Base-by-base conservation (phyloP, 208 protist genomes). In the Trypanosoma theileri region DNA sequence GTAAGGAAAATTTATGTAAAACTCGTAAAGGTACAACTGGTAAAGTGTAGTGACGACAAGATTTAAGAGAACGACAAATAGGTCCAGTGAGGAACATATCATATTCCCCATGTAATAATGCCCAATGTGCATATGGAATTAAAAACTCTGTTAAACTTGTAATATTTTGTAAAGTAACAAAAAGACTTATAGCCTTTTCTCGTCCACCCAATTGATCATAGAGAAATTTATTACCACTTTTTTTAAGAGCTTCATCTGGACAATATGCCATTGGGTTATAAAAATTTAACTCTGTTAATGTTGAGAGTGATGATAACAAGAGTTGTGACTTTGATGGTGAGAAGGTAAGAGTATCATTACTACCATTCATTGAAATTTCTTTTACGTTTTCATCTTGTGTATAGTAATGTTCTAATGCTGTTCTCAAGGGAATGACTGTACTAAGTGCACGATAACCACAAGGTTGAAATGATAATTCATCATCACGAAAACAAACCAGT, bases 381-480 rank as follows among this genome's bases (percentile, higher is more conserved):
- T 21, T 55, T 57, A 16, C 10, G 61, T 16, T 59, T 57, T 22
- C 31, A 13, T 10, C 50, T 31, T 7, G n/a, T 35, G 4, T 69
- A 52, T 70, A 66, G 19, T 70, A 41, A 3, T 53, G 44, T 26
- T 76, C 71, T 17, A 76, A 16, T 55, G 71, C 71, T 12, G n/a
- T 59, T 60, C 56, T 42, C 7, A 76, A 59, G 13, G 73, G 72
- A 21, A 59, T 35, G 4, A 66, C 28, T 22, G 74, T 86, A 13
- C 83, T 74, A 21, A 94, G 63, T 12, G 89, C 56, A 21, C 71
- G 66, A 65, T 79, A 85, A 19, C 50, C 80, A 4, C 13, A 24
- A 1, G 89, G 89, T 13, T 67, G 73, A 73, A 86, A 88, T 24
- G 75, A 79, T 42, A 91, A 59, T 46, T 92, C 89, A 42, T 84